Evolutionary conservation across 2,329 filamentous ascomycete genomes (phyloP).

Genomic region (Exophiala sideris): DNA sequence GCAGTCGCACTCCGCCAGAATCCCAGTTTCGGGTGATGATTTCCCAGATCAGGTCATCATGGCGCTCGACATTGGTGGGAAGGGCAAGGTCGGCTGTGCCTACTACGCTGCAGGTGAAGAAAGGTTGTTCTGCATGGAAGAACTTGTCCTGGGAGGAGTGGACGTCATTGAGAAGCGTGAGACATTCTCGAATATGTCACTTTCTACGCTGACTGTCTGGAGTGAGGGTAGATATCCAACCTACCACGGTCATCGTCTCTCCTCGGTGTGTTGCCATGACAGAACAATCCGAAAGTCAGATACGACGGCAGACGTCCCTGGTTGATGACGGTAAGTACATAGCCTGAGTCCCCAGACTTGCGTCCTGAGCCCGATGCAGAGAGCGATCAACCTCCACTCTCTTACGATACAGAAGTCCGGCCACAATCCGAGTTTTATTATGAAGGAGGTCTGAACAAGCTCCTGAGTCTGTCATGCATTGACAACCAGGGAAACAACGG

Average conservation of each 20-base stretch:
- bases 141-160: conserved; percentile 66
- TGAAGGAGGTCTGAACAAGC: conserved; percentile 62
- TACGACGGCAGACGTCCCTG: conserved; percentile 35
- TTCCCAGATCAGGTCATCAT: conserved; percentile 68
- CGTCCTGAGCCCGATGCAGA: conserved; percentile 11
- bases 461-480: conserved; percentile 56
- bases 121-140: conserved; percentile 71
- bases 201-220: conserved; percentile 25
- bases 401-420: conserved; percentile 64
- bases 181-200: conserved; percentile 10
- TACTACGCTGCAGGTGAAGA: conserved; percentile 73
- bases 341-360: background rate
- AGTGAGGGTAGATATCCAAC: conserved; percentile 62
- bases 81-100: conserved; percentile 72
- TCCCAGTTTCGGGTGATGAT: conserved; percentile 39
- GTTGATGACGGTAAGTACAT: conserved; percentile 32
- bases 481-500: conserved; percentile 40
- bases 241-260: conserved; percentile 58
- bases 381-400: conserved; percentile 38
- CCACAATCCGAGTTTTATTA: conserved; percentile 71
- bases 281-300: conserved; percentile 29
- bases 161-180: conserved; percentile 61
- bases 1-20: background rate
- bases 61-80: conserved; percentile 71
- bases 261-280: conserved; percentile 51